phyloP scores from a whole-genome alignment of 2,329 filamentous ascomycete species.

The Fusarium chaquense region DNA sequence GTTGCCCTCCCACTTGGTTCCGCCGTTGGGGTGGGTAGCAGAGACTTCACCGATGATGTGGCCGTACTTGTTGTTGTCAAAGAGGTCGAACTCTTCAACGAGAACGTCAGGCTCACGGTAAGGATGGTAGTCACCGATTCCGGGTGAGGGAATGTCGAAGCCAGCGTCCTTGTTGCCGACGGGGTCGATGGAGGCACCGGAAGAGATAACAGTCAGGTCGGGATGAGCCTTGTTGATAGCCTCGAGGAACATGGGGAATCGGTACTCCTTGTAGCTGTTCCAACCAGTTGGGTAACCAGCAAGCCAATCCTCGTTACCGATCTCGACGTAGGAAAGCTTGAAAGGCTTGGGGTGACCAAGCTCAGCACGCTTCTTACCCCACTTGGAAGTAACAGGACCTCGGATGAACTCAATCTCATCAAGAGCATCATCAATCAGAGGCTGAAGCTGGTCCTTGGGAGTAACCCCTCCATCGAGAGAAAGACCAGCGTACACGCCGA shows the following conservation, averaged over 20 bases:
- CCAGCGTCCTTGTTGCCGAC: constrained; percentile 35
- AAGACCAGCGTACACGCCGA: constrained; percentile 70
- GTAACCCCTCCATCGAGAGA: constrained; percentile 65
- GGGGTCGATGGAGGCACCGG: constrained; percentile 58
- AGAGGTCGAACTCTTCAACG: constrained; percentile 62
- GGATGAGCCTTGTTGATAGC: constrained; percentile 69
- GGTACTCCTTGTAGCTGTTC: constrained; percentile 64
- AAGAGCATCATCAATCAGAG: constrained; percentile 70
- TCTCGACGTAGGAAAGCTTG: constrained; percentile 70
- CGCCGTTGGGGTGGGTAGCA: constrained; percentile 64
- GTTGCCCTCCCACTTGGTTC: constrained; percentile 59
- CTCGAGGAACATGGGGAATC: constrained; percentile 70
- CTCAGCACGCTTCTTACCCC: constrained; percentile 68
- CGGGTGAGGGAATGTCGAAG: constrained; percentile 56
- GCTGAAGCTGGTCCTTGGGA: constrained; percentile 63
- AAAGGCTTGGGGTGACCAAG: constrained; percentile 73
- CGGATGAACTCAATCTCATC: constrained; percentile 73
- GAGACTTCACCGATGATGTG: constrained; percentile 65
- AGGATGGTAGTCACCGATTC: constrained; percentile 63
- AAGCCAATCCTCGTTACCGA: constrained; percentile 77
- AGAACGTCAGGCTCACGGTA: constrained; percentile 65
- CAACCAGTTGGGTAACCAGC: constrained; percentile 61
- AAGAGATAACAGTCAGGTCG: constrained; percentile 67
- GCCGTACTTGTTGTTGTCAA: constrained; percentile 60
- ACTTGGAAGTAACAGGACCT: constrained; percentile 64